Evolutionary conservation across 1,284 basidiomycete genomes (phyloP).

Genomic region (Fomitopsis schrenkii): DNA sequence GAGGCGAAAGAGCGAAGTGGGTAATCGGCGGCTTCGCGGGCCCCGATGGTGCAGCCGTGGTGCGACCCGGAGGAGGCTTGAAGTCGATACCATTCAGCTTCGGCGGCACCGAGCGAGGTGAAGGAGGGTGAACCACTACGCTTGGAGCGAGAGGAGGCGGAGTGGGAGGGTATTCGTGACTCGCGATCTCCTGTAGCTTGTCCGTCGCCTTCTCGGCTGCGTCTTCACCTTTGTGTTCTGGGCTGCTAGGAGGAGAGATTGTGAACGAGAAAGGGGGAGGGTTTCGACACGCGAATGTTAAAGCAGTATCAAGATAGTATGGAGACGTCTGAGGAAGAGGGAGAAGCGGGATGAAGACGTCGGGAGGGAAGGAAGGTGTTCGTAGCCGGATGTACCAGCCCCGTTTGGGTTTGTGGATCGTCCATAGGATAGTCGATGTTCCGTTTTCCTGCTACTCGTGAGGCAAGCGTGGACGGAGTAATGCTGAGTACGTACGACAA

Average conservation of each 20-base stretch:
- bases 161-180: conserved; percentile 68
- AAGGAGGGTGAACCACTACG: conserved; percentile 37
- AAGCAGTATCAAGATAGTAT: conserved; percentile 54
- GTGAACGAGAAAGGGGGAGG: conserved; percentile 14
- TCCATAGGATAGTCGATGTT: conserved; percentile 62
- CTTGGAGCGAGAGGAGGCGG: conserved; percentile 37
- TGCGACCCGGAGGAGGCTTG: background rate
- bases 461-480: background rate
- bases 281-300: conserved; percentile 59
- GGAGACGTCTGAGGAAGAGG: conserved; percentile 53
- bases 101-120: conserved; percentile 37
- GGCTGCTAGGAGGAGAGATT: conserved; percentile 3
- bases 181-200: conserved; percentile 27
- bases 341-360: conserved; percentile 58
- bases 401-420: conserved; percentile 67
- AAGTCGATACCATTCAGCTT: conserved; percentile 33
- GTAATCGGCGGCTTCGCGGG: conserved; percentile 35
- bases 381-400: conserved; percentile 79
- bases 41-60: background rate
- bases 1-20: conserved; percentile 60
- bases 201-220: conserved; percentile 27
- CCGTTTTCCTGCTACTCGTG: conserved; percentile 50
- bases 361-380: conserved; percentile 59
- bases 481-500: conserved; percentile 47
- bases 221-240: conserved; percentile 25